Evolutionary conservation across 352 stramenopile genomes (phyloP).

Genomic region (Globisporangium barbulae): DNA sequence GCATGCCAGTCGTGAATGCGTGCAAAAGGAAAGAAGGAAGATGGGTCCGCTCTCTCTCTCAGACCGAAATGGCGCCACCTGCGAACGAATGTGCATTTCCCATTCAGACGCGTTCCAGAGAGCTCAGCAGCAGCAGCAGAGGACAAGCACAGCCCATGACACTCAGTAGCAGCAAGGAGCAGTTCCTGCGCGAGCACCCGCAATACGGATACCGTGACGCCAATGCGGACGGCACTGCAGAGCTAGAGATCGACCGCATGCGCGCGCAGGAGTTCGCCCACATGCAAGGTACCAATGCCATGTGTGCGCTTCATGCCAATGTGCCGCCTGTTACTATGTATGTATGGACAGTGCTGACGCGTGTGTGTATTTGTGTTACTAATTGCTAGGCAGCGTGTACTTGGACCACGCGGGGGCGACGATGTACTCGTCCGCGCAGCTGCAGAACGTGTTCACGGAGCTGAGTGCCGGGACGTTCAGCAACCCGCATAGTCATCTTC

Average conservation of each 20-base stretch:
- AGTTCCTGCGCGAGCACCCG: constrained; percentile 12
- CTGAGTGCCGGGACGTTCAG: constrained; percentile 49
- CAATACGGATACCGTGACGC: constrained; percentile 14
- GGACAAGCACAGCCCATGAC: neutral
- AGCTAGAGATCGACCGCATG: constrained; percentile 39
- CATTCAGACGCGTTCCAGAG: constrained; percentile 4
- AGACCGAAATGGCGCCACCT: neutral
- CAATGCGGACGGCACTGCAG: neutral
- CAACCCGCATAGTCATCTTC: constrained; percentile 60
- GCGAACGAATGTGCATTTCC: neutral
- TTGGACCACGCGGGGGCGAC: constrained; percentile 85
- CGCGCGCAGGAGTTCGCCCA: constrained; percentile 42
- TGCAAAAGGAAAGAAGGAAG: neutral
- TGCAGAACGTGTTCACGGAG: constrained; percentile 46
- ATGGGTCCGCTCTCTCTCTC: neutral
- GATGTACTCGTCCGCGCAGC: constrained; percentile 64
- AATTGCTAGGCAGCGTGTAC: constrained; percentile 43
- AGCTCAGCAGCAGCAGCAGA: neutral
- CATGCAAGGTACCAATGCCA: constrained; percentile 22
- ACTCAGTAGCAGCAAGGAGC: constrained; percentile 9
- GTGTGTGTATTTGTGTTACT: neutral
- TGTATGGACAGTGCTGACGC: neutral
- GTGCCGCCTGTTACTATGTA: neutral
- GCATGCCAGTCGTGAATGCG: neutral
- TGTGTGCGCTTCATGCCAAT: neutral